phyloP scores from a whole-genome alignment of 75 land plant species.

The Selaginella tamariscina region DNA sequence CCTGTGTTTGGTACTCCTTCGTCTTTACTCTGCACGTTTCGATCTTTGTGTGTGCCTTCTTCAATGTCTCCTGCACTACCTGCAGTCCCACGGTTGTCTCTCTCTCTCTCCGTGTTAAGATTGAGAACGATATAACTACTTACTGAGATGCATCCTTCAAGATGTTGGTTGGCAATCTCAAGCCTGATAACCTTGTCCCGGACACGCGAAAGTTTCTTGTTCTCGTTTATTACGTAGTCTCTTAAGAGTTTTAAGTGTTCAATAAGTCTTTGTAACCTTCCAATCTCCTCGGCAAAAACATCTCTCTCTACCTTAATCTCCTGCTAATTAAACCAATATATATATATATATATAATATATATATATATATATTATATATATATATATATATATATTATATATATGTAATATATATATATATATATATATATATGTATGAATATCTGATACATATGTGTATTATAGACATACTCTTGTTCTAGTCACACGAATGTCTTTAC shows the following conservation, averaged over 20 bases:
- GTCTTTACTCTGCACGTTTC: neutral
- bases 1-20: neutral
- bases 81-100: too few relatives aligned
- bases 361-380: too few relatives aligned
- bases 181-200: conserved; percentile 2
- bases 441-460: neutral
- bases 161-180: conserved; percentile 6
- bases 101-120: too few relatives aligned
- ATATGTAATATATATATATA: too few relatives aligned
- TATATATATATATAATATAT: too few relatives aligned
- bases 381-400: too few relatives aligned
- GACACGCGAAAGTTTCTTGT: neutral
- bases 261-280: conserved; percentile 3
- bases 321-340: too few relatives aligned
- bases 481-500: conserved; percentile 9
- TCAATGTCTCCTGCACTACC: neutral
- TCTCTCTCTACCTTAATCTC: conserved; percentile 8
- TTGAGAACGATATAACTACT: neutral
- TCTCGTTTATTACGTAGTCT: conserved; percentile 3
- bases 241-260: neutral
- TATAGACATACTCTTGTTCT: neutral
- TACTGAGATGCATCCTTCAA: neutral
- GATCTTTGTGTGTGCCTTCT: neutral
- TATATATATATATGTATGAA: too few relatives aligned
- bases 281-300: conserved; percentile 12